A percentile compares a stretch with the other conserved stretches of the same genome.
These are phyloP conservation scores for Penicillium janthinellum DNA, from an alignment of 2,329 filamentous ascomycete species.

Conservation along the genomic window DNA sequence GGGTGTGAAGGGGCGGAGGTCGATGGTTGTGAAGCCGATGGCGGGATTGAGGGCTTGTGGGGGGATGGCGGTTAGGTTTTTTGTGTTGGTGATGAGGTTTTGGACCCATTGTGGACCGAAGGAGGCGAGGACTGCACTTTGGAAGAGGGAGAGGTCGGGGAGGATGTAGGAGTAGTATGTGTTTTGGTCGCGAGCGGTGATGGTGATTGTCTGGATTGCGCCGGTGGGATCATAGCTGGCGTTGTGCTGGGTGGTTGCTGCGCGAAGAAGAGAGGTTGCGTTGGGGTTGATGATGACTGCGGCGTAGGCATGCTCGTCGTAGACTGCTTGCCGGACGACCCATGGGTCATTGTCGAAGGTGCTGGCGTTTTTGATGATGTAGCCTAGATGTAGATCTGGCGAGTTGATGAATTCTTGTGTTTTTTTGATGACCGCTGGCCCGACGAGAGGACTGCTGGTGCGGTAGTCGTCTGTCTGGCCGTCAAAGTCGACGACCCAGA, in stretches of 20 bases:
- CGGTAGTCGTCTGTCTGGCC: conserved; percentile 56
- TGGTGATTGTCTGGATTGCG: conserved; percentile 59
- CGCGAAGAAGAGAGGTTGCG: conserved; percentile 59
- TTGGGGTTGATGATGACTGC: conserved; percentile 66
- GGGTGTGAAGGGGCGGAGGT: conserved; percentile 62
- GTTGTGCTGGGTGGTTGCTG: conserved; percentile 58
- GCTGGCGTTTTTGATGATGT: conserved; percentile 49
- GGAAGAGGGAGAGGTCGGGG: conserved; percentile 54
- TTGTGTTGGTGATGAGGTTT: conserved; percentile 35
- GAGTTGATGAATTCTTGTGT: conserved; percentile 49
- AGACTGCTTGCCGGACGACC: conserved; percentile 60
- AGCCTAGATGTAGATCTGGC: conserved; percentile 52
- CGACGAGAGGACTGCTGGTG: conserved; percentile 55
- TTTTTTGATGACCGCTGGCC: conserved; percentile 54
- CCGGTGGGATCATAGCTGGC: conserved; percentile 62
- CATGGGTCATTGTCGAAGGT: conserved; percentile 60
- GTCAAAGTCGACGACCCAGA: conserved; percentile 67
- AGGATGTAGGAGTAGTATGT: conserved; percentile 57
- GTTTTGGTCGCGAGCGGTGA: conserved; percentile 59
- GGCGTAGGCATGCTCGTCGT: conserved; percentile 61
- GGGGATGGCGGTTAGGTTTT: conserved; percentile 49
- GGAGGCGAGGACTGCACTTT: conserved; percentile 47
- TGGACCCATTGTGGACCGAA: conserved; percentile 51
- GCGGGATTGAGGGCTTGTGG: conserved; percentile 58
- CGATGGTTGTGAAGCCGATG: conserved; percentile 58